phyloP scores from a whole-genome alignment of 345 rosid genomes.

The Euphorbia tirucalli region DNA sequence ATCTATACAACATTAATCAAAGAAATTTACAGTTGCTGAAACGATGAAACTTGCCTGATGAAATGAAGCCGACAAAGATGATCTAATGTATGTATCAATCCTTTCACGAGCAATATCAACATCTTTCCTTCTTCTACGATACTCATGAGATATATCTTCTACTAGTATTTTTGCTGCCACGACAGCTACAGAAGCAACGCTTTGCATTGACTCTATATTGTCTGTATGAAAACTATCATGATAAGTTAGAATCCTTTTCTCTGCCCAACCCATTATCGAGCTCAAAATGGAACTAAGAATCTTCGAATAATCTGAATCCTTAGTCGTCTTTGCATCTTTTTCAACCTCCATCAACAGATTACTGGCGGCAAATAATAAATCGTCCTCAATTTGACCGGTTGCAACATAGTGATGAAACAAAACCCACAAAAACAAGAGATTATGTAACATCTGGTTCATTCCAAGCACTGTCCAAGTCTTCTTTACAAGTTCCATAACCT shows the following conservation, averaged over 20 bases:
- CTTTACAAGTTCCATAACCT: constrained; percentile 87
- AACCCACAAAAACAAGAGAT: constrained; percentile 88
- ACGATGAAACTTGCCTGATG: constrained; percentile 36
- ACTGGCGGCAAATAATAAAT: constrained; percentile 71
- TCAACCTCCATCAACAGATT: constrained; percentile 80
- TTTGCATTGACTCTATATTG: constrained; percentile 72
- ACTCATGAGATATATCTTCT: constrained; percentile 89
- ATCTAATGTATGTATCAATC: constrained; percentile 88
- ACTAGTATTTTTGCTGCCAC: constrained; percentile 81
- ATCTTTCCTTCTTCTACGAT: constrained; percentile 66
- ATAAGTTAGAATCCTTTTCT: constrained; percentile 84
- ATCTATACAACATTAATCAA: too few relatives aligned
- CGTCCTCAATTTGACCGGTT: constrained; percentile 75
- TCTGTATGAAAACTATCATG: constrained; percentile 77
- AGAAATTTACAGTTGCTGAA: too few relatives aligned
- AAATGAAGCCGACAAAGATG: constrained; percentile 65
- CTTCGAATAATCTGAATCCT: constrained; percentile 79
- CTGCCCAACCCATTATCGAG: constrained; percentile 92
- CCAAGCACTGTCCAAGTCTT: constrained; percentile 95
- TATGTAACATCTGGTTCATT: constrained; percentile 77
- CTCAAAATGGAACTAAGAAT: constrained; percentile 73
- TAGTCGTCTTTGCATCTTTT: constrained; percentile 81
- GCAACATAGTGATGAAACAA: constrained; percentile 75
- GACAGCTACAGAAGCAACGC: constrained; percentile 78
- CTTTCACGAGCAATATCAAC: constrained; percentile 34